Evolutionary conservation across 345 rosid species (phyloP).

Genomic region (Euphorbia pulcherrima): DNA sequence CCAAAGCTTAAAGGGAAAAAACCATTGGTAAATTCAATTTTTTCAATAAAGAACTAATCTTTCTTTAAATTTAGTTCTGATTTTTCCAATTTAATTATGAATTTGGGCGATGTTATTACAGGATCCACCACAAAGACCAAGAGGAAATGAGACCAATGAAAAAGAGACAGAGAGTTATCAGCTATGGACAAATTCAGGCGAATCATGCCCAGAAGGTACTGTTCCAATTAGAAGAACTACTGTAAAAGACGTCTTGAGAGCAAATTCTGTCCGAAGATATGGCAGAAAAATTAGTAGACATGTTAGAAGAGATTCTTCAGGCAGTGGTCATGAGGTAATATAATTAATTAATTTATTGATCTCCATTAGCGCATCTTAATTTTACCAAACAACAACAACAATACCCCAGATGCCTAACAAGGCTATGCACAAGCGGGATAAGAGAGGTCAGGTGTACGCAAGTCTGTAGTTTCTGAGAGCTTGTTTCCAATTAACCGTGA

Average conservation of each 20-base stretch:
- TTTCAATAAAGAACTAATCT: not conserved
- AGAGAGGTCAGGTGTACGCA: too few species aligned
- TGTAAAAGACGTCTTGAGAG: conserved; percentile 28
- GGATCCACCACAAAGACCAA: conserved; percentile 34
- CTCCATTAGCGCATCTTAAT: too few species aligned
- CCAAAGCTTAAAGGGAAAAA: conserved; percentile 25
- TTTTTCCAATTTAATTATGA: not conserved
- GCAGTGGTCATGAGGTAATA: conserved; percentile 30
- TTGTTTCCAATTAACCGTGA: too few species aligned
- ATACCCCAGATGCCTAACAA: too few species aligned
- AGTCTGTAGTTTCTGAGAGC: too few species aligned
- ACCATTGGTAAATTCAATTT: conserved; percentile 21
- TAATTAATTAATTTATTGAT: too few species aligned
- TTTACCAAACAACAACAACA: too few species aligned
- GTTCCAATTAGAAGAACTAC: conserved; percentile 33
- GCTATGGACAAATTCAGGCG: conserved; percentile 29
- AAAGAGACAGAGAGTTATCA: conserved; percentile 16
- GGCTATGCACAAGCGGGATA: too few species aligned
- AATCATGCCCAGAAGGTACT: conserved; percentile 32
- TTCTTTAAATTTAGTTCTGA: not conserved
- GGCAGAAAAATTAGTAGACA: conserved; percentile 28
- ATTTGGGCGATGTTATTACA: not conserved
- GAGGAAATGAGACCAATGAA: conserved; percentile 16
- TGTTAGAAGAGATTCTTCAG: conserved; percentile 29
- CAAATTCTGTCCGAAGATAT: conserved; percentile 17